These are phyloP conservation scores for Diaporthe sp. DNA, from an alignment of 2,329 filamentous ascomycete species.

Conservation along the genomic window DNA sequence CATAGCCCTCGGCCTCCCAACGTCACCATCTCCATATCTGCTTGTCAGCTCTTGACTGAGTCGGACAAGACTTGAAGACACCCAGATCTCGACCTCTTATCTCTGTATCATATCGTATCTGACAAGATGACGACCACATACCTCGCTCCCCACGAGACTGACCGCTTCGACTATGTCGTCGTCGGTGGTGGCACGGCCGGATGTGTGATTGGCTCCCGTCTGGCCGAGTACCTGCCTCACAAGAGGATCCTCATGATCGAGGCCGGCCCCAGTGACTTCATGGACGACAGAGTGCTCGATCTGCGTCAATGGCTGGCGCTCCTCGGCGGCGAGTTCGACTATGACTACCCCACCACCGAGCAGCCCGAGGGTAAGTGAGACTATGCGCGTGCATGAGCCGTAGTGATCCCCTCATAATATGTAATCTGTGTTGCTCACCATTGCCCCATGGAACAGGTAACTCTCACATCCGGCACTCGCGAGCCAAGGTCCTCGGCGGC, in stretches of 20 bases:
- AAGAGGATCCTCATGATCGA: slow-evolving; percentile 87
- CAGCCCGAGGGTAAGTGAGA: slow-evolving; percentile 76
- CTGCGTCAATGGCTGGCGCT: slow-evolving; percentile 88
- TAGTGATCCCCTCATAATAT: background rate
- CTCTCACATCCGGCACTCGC: slow-evolving; percentile 90
- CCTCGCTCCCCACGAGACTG: slow-evolving; percentile 70
- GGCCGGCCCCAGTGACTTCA: slow-evolving; percentile 88
- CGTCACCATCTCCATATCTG: slow-evolving; percentile 37
- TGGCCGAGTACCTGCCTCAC: slow-evolving; percentile 85
- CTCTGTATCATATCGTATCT: slow-evolving; percentile 7
- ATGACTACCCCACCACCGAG: slow-evolving; percentile 89
- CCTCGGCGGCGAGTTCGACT: slow-evolving; percentile 88
- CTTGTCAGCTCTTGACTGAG: slow-evolving; percentile 35
- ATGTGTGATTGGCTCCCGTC: slow-evolving; percentile 83
- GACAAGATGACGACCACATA: slow-evolving; percentile 74
- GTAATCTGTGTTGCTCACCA: slow-evolving; percentile 32
- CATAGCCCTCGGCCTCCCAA: background rate
- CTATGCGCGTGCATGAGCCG: background rate
- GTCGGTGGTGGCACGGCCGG: slow-evolving; percentile 88
- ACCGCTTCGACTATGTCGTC: slow-evolving; percentile 85
- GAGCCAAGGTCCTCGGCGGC: slow-evolving; percentile 90
- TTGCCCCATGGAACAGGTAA: slow-evolving; percentile 68
- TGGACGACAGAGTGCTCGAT: slow-evolving; percentile 86
- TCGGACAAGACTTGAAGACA: slow-evolving; percentile 15
- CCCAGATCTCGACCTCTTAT: background rate